phyloP scores from a whole-genome alignment of 139 green algal species.

The Chlorella sorokiniana region DNA sequence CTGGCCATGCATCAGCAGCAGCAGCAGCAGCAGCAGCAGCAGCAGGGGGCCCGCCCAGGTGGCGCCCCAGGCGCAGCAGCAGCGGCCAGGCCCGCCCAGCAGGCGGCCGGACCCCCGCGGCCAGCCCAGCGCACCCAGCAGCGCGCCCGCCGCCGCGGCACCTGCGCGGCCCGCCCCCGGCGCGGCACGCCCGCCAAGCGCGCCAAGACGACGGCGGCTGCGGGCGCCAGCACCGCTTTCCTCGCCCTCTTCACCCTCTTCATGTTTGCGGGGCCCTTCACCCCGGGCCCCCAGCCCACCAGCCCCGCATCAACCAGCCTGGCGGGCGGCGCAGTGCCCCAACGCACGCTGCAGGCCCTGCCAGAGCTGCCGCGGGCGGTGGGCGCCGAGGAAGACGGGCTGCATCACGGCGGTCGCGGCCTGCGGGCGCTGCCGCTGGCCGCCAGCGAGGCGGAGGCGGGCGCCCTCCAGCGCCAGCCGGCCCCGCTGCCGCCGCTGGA shows the following conservation, averaged over 20 bases:
- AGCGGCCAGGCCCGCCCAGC: neutral
- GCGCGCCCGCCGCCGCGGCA: neutral
- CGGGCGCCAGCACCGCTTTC: slow-evolving; percentile 46
- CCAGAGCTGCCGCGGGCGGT: neutral
- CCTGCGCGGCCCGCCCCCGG: neutral
- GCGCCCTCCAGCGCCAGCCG: neutral
- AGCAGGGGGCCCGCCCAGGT: neutral
- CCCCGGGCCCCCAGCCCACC: neutral
- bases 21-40: slow-evolving; percentile 4
- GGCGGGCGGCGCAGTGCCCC: neutral
- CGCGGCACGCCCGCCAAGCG: slow-evolving; percentile 23
- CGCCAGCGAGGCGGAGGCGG: neutral
- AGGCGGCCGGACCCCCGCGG: neutral
- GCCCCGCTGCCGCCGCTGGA: neutral
- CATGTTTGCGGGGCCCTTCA: slow-evolving; percentile 50
- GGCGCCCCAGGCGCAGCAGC: neutral
- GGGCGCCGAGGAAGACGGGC: neutral
- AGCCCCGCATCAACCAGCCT: neutral
- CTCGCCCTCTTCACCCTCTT: slow-evolving; percentile 61
- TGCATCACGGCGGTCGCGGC: neutral
- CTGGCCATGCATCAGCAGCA: slow-evolving; percentile 1
- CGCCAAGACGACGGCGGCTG: slow-evolving; percentile 17
- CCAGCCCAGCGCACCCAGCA: neutral
- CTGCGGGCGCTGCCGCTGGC: neutral
- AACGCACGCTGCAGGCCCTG: slow-evolving; percentile 19